Conservation (phyloP, 139 green algal genomes). For the Raphidocelis subcapitata region DNA sequence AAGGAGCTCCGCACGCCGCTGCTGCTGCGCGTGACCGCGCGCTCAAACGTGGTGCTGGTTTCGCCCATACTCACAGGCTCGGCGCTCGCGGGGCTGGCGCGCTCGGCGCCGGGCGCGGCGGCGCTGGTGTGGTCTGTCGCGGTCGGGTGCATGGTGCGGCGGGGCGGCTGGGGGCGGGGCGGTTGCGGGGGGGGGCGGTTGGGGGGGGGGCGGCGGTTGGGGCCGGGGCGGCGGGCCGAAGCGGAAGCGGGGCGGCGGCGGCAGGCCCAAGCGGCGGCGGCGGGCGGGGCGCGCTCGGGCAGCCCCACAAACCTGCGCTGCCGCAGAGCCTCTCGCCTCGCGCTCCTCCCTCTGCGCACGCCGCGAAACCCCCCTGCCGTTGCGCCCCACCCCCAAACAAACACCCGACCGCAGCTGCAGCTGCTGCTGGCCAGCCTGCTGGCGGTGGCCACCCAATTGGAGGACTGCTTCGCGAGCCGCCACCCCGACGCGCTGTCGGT, state of each 20-base stretch:
- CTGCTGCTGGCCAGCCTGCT: conserved; percentile 20
- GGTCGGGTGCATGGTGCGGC: conserved; percentile 15
- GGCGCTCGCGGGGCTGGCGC: conserved; percentile 8
- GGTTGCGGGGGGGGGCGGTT: background rate
- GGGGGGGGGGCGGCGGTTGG: background rate
- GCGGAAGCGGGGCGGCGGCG: background rate
- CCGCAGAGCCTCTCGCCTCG: no score
- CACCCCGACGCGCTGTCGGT: no score
- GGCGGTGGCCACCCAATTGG: conserved; percentile 7
- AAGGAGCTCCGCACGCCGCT: conserved; percentile 22
- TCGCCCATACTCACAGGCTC: conserved; percentile 13
- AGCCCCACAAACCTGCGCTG: no score
- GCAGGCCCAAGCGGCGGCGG: no score
- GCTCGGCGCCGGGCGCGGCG: background rate
- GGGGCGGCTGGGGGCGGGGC: background rate
- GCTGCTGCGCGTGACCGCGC: conserved; percentile 18
- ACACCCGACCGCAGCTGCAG: conserved; percentile 13
- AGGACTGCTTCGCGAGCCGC: conserved; percentile 19
- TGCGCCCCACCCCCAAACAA: background rate
- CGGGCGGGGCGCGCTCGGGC: no score
- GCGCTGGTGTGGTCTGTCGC: conserved; percentile 16
- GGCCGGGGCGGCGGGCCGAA: background rate
- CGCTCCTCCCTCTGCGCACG: no score
- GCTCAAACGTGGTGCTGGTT: conserved; percentile 2
- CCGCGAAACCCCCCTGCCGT: background rate